Base-by-base conservation (phyloP, 352 stramenopile genomes). In the Pythium apleroticum region DNA sequence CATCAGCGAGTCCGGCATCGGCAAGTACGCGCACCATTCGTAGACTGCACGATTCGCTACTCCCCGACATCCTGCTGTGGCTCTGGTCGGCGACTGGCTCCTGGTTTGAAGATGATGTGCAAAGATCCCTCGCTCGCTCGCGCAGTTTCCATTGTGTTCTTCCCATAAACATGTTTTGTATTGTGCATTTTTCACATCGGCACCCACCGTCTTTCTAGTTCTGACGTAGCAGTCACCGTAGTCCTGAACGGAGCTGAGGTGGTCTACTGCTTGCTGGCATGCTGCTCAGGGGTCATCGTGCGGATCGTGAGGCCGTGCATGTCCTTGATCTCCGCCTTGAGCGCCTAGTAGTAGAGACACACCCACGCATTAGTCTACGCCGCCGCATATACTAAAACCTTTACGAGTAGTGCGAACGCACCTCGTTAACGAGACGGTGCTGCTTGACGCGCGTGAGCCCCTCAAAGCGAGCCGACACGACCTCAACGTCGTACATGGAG, bases 1-100 rank as follows among this genome's bases (percentile, higher is more conserved):
- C 61, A 98, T 99, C 72, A 97, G 86, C 68, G 73, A 98, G 25
- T 67, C 72, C 4, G 96, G 96, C 49, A 98, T 99, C 68, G 85
- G 75, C 72, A 93, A 93, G 69, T 93, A 88, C 61, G 80, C 82
- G 10, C 71, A 73, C 39, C 75, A 73, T 56, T 80, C 71, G 43
- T 89, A 88, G 57, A 35, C 25, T 59, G 35, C 15, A n/a, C 35
- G 41, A 17, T 52, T 4, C 19, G 49, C 57, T 45, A 19, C n/a
- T 55, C 4, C 27, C 11, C 11, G 9, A 0, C 11, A 6, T 4
- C 14, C 11, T 17, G 11, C 35, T 41, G 11, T 41, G 11, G 11
- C 19, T 41, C 35, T 41, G 35, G 27, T 63, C 27, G n/a, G 10
- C 5, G 9, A 52, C 11, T 20, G n/a, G 28, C 25, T 35, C 19